These are phyloP conservation scores for Gossypium rotundifolium DNA, from an alignment of 345 rosid species.

Conservation along the genomic window DNA sequence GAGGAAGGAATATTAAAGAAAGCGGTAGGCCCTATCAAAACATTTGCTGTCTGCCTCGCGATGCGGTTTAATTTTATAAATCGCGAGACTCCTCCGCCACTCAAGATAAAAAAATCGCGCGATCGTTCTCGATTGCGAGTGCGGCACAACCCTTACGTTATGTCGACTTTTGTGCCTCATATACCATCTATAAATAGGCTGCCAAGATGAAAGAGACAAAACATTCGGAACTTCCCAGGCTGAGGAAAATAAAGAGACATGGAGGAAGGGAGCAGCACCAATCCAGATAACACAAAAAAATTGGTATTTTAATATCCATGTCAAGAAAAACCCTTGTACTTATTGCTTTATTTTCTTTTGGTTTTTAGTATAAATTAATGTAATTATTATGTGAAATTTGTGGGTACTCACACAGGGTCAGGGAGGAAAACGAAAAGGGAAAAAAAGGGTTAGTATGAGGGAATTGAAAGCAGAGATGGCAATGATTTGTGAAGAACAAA, in stretches of 20 bases:
- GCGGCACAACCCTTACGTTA: background rate
- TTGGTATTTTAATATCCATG: background rate
- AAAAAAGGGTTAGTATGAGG: background rate
- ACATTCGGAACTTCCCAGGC: background rate
- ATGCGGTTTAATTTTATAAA: too few species aligned
- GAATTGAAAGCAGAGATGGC: conserved; percentile 2
- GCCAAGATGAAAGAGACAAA: background rate
- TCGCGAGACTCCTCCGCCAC: too few species aligned
- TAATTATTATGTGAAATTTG: background rate
- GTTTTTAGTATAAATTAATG: too few species aligned
- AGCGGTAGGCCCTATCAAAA: too few species aligned
- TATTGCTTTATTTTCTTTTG: too few species aligned
- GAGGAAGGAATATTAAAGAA: too few species aligned
- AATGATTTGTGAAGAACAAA: conserved; percentile 1
- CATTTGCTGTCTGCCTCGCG: too few species aligned
- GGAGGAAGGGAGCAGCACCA: background rate
- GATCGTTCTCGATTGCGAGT: background rate
- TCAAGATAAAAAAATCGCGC: background rate
- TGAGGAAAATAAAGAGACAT: background rate
- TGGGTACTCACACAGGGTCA: background rate
- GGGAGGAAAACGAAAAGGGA: background rate
- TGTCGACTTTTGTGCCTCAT: background rate
- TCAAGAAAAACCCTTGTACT: too few species aligned
- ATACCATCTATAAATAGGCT: background rate
- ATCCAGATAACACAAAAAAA: background rate